phyloP scores from a whole-genome alignment of 2,329 filamentous ascomycete species.

The Botryotinia convoluta region DNA sequence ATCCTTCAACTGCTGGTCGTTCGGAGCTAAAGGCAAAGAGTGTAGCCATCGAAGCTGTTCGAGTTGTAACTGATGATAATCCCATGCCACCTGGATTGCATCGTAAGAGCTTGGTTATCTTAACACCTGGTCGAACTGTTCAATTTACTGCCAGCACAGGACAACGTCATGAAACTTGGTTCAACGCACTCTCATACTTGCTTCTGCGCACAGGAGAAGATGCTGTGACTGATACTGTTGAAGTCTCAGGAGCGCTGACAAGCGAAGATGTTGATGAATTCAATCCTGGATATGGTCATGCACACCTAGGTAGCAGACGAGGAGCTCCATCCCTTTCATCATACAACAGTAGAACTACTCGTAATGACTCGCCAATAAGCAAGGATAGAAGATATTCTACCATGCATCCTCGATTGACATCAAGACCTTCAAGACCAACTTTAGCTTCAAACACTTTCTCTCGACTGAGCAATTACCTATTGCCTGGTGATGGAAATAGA shows the following conservation, averaged over 20 bases:
- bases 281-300: constrained; percentile 56
- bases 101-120: constrained; percentile 85
- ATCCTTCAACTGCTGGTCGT: constrained; percentile 77
- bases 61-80: constrained; percentile 91
- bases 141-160: constrained; percentile 94
- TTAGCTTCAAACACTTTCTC: constrained; percentile 49
- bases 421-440: constrained; percentile 33
- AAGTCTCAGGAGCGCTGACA: constrained; percentile 54
- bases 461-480: constrained; percentile 60
- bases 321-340: constrained; percentile 70
- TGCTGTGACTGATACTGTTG: constrained; percentile 56
- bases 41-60: constrained; percentile 84
- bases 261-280: constrained; percentile 73
- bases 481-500: constrained; percentile 34
- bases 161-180: constrained; percentile 97
- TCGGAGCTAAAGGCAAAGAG: constrained; percentile 79
- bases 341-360: constrained; percentile 71
- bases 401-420: constrained; percentile 26
- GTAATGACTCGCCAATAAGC: constrained; percentile 59
- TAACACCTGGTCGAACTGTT: constrained; percentile 83
- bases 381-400: constrained; percentile 19
- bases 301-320: constrained; percentile 43
- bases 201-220: constrained; percentile 72
- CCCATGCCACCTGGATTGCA: constrained; percentile 92
- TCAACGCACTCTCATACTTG: constrained; percentile 92